A percentile compares a stretch with the other conserved stretches of the same genome.
These are phyloP conservation scores for Colletotrichum gigasporum DNA, from an alignment of 2,329 filamentous ascomycete species.

Conservation along the genomic window DNA sequence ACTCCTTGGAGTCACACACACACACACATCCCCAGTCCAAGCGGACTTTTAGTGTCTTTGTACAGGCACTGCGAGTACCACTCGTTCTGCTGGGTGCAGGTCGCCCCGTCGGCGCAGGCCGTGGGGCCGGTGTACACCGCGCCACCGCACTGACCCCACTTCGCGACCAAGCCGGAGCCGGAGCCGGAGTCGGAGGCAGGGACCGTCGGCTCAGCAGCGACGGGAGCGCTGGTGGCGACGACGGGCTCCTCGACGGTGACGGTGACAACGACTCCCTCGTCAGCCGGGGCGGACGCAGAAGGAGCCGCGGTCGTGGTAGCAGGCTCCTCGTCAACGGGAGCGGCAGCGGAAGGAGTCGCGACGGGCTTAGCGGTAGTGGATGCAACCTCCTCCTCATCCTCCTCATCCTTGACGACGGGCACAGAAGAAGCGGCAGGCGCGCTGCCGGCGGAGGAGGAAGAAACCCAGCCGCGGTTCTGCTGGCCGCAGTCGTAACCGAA, in stretches of 20 bases:
- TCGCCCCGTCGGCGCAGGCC: too few species aligned
- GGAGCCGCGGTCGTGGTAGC: neutral
- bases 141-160: too few species aligned
- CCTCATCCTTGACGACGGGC: conserved; percentile 5
- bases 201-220: too few species aligned
- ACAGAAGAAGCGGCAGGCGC: neutral
- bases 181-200: too few species aligned
- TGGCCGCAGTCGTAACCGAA: conserved; percentile 58
- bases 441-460: neutral
- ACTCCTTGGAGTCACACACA: too few species aligned
- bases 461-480: conserved; percentile 50
- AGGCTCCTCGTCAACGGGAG: neutral
- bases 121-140: too few species aligned
- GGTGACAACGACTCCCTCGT: neutral
- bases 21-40: too few species aligned
- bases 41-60: too few species aligned
- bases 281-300: neutral
- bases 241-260: neutral
- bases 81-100: too few species aligned
- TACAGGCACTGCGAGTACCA: too few species aligned
- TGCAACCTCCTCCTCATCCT: neutral
- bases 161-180: too few species aligned
- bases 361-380: neutral
- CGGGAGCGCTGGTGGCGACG: too few species aligned
- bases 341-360: neutral